Base-by-base conservation (phyloP, 2,329 filamentous ascomycete genomes). In the Grosmannia huntii region DNA sequence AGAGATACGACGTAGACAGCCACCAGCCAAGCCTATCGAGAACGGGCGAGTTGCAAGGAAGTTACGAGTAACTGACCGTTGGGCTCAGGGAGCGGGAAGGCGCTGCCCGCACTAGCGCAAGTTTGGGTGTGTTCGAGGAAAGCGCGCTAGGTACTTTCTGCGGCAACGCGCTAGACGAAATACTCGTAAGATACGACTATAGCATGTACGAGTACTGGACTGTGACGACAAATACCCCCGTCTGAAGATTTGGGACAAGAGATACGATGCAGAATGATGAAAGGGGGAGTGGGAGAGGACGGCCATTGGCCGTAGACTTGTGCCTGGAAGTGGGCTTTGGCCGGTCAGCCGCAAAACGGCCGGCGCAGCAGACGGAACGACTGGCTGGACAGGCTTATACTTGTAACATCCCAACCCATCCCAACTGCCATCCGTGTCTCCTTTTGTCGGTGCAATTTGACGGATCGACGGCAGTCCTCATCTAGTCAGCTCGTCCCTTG, bases 381-480 rank as follows among this genome's bases (percentile, higher is more conserved):
- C n/a, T n/a, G 33, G 33, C 33, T 11, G 12, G 33, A 9, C 5
- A 36, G 33, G n/a, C n/a, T n/a, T n/a, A 14, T 28, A 33, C 31
- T 33, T 33, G 31, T 33, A 33, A 33, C 31, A 41, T n/a, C n/a
- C n/a, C n/a, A n/a, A n/a, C n/a, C n/a, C n/a, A n/a, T 19, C 5
- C 36, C 36, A 16, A 16, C 36, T 38, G 36, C 14, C 36, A 38
- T 44, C 9, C 6, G 19, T 5, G 23, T 49, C 46, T 25, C 31
- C 23, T 54, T 11, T 33, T 44, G 53, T 25, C 50, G 28, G 49
- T 44, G 48, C 55, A 62, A 61, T 61, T 59, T 62, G 51, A 56
- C 51, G 33, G 60, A 62, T 62, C 61, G 36, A n/a, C 52, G 23
- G 57, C 31, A 16, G 50, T 28, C 31, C 46, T 23, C 28, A 23